Percentiles rank a stretch among this genome's conserved stretches.
Conservation (phyloP, 2,329 filamentous ascomycete species). For the Lachnellula occidentalis region DNA sequence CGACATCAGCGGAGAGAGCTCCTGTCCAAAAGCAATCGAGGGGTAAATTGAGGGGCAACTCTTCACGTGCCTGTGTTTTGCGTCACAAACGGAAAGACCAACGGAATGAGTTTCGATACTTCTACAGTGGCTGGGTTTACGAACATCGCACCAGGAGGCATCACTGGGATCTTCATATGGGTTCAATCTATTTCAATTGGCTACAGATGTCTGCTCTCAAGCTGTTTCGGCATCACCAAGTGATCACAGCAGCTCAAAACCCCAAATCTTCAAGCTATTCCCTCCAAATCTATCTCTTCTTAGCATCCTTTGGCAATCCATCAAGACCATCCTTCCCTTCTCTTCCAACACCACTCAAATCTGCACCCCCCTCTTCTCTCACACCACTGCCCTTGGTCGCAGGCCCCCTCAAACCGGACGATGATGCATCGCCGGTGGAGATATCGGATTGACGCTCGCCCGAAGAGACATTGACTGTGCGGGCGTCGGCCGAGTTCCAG, state of each 20-base stretch:
- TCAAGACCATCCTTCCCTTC: constrained; percentile 54
- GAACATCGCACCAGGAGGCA: too few relatives aligned
- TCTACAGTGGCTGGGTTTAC: too few relatives aligned
- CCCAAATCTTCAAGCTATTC: background rate
- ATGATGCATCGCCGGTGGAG: constrained; percentile 43
- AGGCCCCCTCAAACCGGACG: constrained; percentile 51
- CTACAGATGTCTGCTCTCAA: too few relatives aligned
- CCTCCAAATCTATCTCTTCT: constrained; percentile 5
- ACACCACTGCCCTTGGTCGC: constrained; percentile 52
- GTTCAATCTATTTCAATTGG: too few relatives aligned
- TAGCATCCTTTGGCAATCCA: constrained; percentile 50
- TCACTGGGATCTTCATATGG: too few relatives aligned
- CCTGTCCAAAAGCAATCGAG: background rate
- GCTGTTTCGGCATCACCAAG: too few relatives aligned
- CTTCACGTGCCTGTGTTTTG: background rate
- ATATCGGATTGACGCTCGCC: constrained; percentile 45
- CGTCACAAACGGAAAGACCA: too few relatives aligned
- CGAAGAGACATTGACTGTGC: constrained; percentile 61
- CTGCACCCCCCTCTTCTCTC: constrained; percentile 42
- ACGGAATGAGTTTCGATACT: too few relatives aligned
- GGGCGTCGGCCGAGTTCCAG: constrained; percentile 67
- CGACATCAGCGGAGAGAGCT: too few relatives aligned
- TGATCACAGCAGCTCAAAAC: background rate
- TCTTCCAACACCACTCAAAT: constrained; percentile 57
- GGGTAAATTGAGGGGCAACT: constrained; percentile 2